phyloP scores from a whole-genome alignment of 2,329 filamentous ascomycete genomes.

The Thelonectria olida region DNA sequence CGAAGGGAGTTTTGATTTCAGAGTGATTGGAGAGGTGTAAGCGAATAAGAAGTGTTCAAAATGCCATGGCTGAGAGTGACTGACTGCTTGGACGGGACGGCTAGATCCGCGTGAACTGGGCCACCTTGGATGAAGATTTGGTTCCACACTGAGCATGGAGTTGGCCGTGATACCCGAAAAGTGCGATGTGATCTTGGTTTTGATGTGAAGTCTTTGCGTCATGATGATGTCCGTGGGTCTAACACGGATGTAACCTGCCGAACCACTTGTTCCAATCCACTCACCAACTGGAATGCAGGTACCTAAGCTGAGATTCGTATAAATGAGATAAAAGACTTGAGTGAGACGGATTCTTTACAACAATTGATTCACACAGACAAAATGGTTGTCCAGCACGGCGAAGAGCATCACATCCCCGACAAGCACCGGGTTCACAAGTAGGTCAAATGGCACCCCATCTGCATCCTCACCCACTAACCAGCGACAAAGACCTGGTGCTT shows the following conservation, averaged over 20 bases:
- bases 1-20: conserved; percentile 26
- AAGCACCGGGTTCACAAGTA: conserved; percentile 58
- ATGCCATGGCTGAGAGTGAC: background rate
- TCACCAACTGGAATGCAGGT: background rate
- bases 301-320: background rate
- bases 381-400: conserved; percentile 61
- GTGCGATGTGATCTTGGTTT: background rate
- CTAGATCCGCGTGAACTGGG: background rate
- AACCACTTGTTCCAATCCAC: background rate
- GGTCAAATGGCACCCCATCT: conserved; percentile 22
- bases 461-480: background rate
- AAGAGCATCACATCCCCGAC: conserved; percentile 61
- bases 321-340: too few relatives aligned
- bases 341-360: background rate
- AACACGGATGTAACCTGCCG: background rate
- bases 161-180: background rate
- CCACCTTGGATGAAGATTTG: background rate
- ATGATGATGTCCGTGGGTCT: background rate
- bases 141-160: background rate
- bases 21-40: conserved; percentile 26
- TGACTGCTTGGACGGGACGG: background rate
- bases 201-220: background rate
- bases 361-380: conserved; percentile 25
- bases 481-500: conserved; percentile 59
- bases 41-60: conserved; percentile 33